Conservation (phyloP, 1,139 yeast genomes). For the Arxiozyma telluris region DNA sequence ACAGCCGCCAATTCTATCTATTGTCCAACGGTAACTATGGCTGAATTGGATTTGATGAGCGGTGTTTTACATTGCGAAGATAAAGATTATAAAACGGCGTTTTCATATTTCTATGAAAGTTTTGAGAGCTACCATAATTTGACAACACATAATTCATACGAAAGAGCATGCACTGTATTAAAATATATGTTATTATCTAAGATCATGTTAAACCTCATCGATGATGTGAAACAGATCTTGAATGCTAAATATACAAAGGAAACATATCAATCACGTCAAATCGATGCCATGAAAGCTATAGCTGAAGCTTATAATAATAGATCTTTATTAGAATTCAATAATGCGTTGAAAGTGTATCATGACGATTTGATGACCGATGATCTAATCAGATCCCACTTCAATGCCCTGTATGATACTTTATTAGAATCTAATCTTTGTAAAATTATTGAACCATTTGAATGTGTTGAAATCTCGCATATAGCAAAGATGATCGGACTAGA, state of each 20-base stretch:
- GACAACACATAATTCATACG: constrained; percentile 45
- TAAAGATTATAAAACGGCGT: constrained; percentile 92
- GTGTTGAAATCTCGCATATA: constrained; percentile 84
- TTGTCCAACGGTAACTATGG: constrained; percentile 91
- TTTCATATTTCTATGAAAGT: constrained; percentile 88
- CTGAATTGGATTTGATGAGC: constrained; percentile 89
- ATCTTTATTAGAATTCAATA: constrained; percentile 84
- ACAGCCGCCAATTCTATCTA: constrained; percentile 94
- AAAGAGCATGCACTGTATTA: constrained; percentile 65
- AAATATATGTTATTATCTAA: constrained; percentile 90
- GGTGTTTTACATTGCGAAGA: constrained; percentile 97
- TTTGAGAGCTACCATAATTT: constrained; percentile 67
- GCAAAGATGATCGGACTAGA: constrained; percentile 85
- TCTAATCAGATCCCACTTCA: constrained; percentile 84
- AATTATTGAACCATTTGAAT: constrained; percentile 90
- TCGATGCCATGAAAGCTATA: constrained; percentile 91
- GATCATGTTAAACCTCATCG: constrained; percentile 82
- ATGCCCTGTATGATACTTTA: constrained; percentile 84
- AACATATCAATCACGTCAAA: constrained; percentile 56
- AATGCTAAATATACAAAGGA: constrained; percentile 72
- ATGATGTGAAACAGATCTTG: constrained; percentile 73
- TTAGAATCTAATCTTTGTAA: constrained; percentile 89
- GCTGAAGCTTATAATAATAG: constrained; percentile 85
- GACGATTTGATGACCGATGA: constrained; percentile 76
- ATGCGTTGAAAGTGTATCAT: constrained; percentile 61